Evolutionary conservation across 192 early-diverging fungal genomes (phyloP), one percentile per base, ranked within the genome.

Genomic region (Coemansia sp.): DNA sequence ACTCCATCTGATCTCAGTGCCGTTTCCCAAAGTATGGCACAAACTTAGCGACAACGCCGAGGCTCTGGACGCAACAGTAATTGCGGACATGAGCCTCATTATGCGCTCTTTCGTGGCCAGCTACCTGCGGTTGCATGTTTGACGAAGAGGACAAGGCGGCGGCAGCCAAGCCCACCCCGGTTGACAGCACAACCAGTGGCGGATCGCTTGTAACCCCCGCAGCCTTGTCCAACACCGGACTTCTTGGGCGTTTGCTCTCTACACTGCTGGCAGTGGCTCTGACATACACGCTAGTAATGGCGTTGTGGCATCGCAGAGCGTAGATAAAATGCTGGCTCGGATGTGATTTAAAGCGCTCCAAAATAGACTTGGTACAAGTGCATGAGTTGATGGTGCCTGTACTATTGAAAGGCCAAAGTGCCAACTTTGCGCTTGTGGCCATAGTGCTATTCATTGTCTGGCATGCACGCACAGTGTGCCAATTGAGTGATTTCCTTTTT

Each of bases 21-120:
- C 90, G 14, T 98, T 98, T 73, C 95, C 96, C 14, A 49, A 48
- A 18, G 89, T 88, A 1, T 98, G 96, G 96, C 96, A 98, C 64
- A 93, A 66, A 0, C 44, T 82, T 2, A 38, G 78, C 60, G 96
- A 98, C 71, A 85, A 93, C 64, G 88, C 84, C 11, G 71, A 82
- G 18, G 87, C 86, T 8, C 73, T 97, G 4, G 84, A 87, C 53
- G 63, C 74, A 5, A 73, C 76, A 12, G 82, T 83, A 4, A 84
- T 93, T 5, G 71, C 83, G n/a, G 93, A 94, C 63, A 84, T 91
- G 70, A 86, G 87, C 31, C 67, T 88, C 5, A 84, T 96, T 28
- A 86, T 95, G 64, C 79, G 90, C 37, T 81, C 86, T 23, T 92
- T 95, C 85, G 86, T 90, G 50, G 90, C 87, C 34, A 83, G 86